Conservation (phyloP, 2,329 filamentous ascomycete genomes). For the Apiospora saccharicola region DNA sequence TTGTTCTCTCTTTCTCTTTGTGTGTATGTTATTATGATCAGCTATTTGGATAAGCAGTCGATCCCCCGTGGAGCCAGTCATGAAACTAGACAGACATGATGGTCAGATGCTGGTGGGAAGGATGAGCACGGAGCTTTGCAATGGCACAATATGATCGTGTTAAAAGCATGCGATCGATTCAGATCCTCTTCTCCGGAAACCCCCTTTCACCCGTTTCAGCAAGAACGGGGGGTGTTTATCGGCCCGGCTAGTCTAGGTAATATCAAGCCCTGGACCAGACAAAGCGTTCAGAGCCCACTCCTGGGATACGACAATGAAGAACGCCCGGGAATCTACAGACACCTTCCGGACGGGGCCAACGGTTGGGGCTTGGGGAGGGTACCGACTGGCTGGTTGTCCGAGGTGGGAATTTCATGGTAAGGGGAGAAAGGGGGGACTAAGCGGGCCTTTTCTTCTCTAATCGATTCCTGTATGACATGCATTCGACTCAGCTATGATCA, state of each 20-base stretch:
- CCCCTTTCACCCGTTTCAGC: background rate
- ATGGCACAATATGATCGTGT: background rate
- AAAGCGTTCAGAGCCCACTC: background rate
- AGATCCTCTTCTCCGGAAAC: background rate
- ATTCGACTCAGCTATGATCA: background rate
- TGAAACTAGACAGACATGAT: background rate
- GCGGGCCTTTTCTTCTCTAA: background rate
- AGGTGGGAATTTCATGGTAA: background rate
- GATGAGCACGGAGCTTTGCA: background rate
- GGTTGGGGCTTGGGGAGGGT: background rate
- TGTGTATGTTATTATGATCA: background rate
- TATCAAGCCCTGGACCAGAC: background rate
- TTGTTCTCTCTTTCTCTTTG: background rate
- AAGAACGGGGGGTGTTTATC: background rate
- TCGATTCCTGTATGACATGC: background rate
- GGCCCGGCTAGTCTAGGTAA: background rate
- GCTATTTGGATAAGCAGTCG: background rate
- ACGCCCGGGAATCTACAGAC: background rate
- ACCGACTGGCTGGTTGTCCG: background rate
- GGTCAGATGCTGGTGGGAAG: background rate
- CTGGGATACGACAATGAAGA: background rate
- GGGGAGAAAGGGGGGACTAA: background rate
- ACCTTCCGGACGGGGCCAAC: background rate
- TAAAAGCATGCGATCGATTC: constrained; percentile 2
- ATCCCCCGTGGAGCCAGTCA: background rate